Base-by-base conservation (phyloP, 2,329 filamentous ascomycete species). In the Curvularia spicifera region DNA sequence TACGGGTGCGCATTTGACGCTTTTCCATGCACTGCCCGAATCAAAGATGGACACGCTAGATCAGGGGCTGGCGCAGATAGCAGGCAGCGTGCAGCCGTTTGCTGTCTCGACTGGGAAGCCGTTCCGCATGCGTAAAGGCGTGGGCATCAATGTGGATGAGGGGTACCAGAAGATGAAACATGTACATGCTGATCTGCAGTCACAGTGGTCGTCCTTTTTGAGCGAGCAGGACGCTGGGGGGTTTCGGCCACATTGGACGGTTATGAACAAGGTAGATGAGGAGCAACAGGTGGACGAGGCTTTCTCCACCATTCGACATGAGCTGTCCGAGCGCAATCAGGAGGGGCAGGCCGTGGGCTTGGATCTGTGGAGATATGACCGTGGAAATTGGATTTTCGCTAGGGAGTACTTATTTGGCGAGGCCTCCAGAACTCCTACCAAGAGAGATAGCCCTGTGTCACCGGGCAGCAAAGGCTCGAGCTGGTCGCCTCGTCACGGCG, bases 201-300 rank as follows among this genome's bases (percentile, higher is more conserved):
- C 62, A 8, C 64, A 66, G 13, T 82, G 79, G 79, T 51, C 66
- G 29, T 55, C 68, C 3, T 79, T 75, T 24, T 61, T 82, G 12
- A 80, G 78, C 39, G 72, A 77, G 57, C 79, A 81, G 65, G 80
- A 82, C 61, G 68, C 67, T n/a, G 73, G 73, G 3, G 74, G 72
- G 0, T 77, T 76, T 64, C 70, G 69, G 6, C 72, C 78, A 8
- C 80, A 81, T 51, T 81, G 79, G 71, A 81, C 79, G 10, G 72
- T 81, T 15, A 80, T 80, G 79, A 81, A 81, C 56, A 81, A 81
- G 60, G 78, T 79, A 3, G 74, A 78, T 39, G 76, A 79, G n/a
- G 73, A 78, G 52, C 61, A 65, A 13, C 73, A 72, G 44, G 76
- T 80, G 0, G 57, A 69, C 22, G 64, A 68, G 18, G 75, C 78